Percentiles rank a stretch among this genome's conserved stretches.
Evolutionary conservation across 1,139 yeast genomes (phyloP).

Genomic region (Candida sp.): DNA sequence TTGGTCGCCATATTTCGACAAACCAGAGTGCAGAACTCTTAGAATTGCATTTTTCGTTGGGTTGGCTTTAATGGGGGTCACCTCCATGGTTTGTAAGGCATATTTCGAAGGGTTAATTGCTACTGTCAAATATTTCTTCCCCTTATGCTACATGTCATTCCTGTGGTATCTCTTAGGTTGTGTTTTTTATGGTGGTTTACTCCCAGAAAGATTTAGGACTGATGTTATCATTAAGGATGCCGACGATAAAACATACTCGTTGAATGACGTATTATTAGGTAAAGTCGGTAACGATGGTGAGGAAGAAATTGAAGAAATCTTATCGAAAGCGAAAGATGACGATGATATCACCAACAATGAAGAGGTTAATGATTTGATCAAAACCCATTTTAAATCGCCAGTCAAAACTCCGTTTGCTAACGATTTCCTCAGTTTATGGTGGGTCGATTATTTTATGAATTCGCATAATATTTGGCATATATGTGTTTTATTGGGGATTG

Average conservation of each 20-base stretch:
- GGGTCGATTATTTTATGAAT: conserved; percentile 72
- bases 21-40: conserved; percentile 76
- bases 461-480: conserved; percentile 96
- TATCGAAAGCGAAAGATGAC: conserved; percentile 6
- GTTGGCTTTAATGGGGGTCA: conserved; percentile 71
- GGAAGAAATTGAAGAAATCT: conserved; percentile 44
- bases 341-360: conserved; percentile 11
- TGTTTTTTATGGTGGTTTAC: conserved; percentile 78
- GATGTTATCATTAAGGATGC: conserved; percentile 53
- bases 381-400: conserved; percentile 58
- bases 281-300: conserved; percentile 37
- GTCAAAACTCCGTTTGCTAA: conserved; percentile 35
- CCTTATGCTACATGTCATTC: conserved; percentile 61
- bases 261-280: conserved; percentile 34
- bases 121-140: conserved; percentile 54
- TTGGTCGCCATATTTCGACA: conserved; percentile 89
- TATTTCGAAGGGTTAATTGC: conserved; percentile 53
- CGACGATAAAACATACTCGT: conserved; percentile 20
- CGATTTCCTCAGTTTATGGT: conserved; percentile 69
- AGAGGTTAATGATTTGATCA: conserved; percentile 34
- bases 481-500: conserved; percentile 81
- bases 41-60: conserved; percentile 83
- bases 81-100: conserved; percentile 59
- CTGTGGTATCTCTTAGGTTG: conserved; percentile 81
- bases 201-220: conserved; percentile 86